A percentile compares a stretch with the other conserved stretches of the same genome.
These are phyloP conservation scores for Candida pseudofarinosa DNA, from an alignment of 805 yeast genomes.

Conservation along the genomic window DNA sequence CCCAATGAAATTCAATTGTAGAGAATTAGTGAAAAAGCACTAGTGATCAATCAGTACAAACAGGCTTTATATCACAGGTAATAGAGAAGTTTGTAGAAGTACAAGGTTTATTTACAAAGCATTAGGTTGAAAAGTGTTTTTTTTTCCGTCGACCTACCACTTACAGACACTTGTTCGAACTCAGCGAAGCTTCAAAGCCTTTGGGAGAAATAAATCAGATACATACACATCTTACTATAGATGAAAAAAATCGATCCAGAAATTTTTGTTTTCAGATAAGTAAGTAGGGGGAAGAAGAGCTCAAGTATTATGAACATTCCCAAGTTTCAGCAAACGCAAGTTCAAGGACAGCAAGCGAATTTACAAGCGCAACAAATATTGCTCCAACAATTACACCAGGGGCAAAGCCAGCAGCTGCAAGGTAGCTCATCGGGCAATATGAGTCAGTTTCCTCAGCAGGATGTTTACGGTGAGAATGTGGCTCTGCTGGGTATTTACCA, in stretches of 20 bases:
- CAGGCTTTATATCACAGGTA: not conserved
- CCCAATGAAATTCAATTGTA: not conserved
- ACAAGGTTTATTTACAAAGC: not conserved
- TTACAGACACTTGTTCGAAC: not conserved
- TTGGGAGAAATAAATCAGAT: not conserved
- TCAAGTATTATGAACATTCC: constrained; percentile 27
- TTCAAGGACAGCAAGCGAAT: constrained; percentile 29
- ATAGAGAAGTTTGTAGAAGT: not conserved
- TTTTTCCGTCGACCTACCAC: not conserved
- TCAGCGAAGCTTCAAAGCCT: not conserved
- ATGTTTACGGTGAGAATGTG: constrained; percentile 13
- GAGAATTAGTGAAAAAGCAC: not conserved
- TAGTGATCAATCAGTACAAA: not conserved
- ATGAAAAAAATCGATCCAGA: not conserved
- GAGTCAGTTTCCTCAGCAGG: constrained; percentile 12
- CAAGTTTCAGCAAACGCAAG: constrained; percentile 30
- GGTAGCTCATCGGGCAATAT: constrained; percentile 8
- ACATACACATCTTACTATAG: not conserved
- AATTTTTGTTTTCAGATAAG: not conserved
- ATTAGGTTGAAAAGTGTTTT: not conserved
- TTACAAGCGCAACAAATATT: constrained; percentile 41
- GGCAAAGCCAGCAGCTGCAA: constrained; percentile 23
- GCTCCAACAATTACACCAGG: constrained; percentile 40
- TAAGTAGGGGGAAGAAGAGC: not conserved
- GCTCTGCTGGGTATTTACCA: constrained; percentile 16